Base-by-base conservation (phyloP, 1,284 basidiomycete species). In the Rhodotorula mucilaginosa region DNA sequence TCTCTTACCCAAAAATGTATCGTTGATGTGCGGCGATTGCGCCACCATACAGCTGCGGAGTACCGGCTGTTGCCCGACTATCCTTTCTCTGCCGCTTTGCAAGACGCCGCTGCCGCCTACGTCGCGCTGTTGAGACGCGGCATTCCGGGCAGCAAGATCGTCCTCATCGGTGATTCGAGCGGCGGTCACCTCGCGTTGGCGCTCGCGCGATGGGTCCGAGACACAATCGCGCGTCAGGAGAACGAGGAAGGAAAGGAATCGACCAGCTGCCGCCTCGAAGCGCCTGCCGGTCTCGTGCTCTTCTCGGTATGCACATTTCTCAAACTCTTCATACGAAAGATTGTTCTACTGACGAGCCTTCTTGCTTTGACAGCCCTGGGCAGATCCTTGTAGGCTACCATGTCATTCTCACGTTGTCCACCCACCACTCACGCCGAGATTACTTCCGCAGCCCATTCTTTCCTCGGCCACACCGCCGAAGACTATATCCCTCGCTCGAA, bases 161-260 rank as follows among this genome's bases (percentile, higher is more conserved):
- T 81, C 57, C 49, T 82, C 19, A 77, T 79, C 0, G 81, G 81
- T 46, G 81, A 82, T 60, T 79, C 77, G 54, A 81, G 81, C 1
- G 81, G 81, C 6, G 81, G 80, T 16, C 81, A 81, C 46, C 67
- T 81, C 3, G 80, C 78, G 0, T 69, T 81, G 10, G 79, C 80
- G 1, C 74, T 82, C 29, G 78, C 79, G 34, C 73, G 81, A 0
- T 81, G 81, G 65, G 59, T 82, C 34, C 74, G 79, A 2, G 81
- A 82, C 13, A 62, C 60, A 26, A 2, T 59, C 29, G 26, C 49
- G 47, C 15, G n/a, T 0, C 58, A 52, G 26, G 56, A 39, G 29
- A 56, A 23, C 10, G 21, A 52, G 5, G 3, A 57, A 5, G 59
- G 26, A 29, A 61, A 60, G 52, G 18, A 26, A 13, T 1, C 23